Evolutionary conservation across 2,329 filamentous ascomycete genomes (phyloP), one percentile per base, ranked within the genome.

Genomic region (Ceratocystis destructans): DNA sequence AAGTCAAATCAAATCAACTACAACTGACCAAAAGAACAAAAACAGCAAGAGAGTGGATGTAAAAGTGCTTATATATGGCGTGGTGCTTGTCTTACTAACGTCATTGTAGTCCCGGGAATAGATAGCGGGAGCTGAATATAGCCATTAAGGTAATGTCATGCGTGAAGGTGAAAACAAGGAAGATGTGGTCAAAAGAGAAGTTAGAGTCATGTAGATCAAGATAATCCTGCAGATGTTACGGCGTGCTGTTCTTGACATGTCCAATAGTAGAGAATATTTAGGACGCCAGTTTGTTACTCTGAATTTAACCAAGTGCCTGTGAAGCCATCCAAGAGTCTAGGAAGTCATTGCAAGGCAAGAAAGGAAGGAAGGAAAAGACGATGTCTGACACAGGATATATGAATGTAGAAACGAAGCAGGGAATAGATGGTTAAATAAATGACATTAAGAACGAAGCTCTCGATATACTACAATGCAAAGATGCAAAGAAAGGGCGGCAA

Each of bases 1-100:
- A 37, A 37, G 33, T 37, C 53, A 61, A 55, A 63, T 67, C 50
- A 67, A 67, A 67, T 64, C 50, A 64, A 64, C 33, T 44, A 12
- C 45, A 48, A 20, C 45, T 48, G 45, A 7, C n/a, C 45, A 48
- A 37, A 37, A 31, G 2, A 50, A 20, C 2, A 46, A 2, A 22
- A 12, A 28, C n/a, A 63, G 20, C 0, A 63, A 2, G 46, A 2
- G 22, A 22, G 22, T n/a, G 17, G 5, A 50, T 50, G 25, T 5
- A 48, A 20, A 63, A 8, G 25, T 48, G 45, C n/a, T 48, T 20
- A n/a, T 48, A 20, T 7, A n/a, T 48, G 17, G 5, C 45, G 45
- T 48, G 45, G 17, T 12, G 15, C 17, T 7, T 48, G 15, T n/a
- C 15, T 48, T 15, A 20, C 45, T 37, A 17, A 17, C n/a, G 45